A percentile compares a stretch with the other conserved stretches of the same genome.
Conservation (phyloP, 805 yeast genomes). For the Ogataea nakhonphanomensis region DNA sequence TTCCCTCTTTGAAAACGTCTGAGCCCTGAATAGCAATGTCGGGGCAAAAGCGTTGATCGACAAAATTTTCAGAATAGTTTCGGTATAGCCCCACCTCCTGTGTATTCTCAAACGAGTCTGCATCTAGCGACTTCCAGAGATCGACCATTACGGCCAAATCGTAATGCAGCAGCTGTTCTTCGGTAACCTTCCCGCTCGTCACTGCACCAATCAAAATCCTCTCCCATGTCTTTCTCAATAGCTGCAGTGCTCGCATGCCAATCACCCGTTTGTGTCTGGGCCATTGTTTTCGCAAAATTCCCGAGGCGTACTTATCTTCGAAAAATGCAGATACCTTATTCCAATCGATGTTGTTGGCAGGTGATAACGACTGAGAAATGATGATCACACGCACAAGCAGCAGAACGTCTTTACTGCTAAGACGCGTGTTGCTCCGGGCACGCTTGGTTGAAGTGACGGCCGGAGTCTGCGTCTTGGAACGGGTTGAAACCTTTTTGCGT, state of each 20-base stretch:
- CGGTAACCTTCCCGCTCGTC: conserved; percentile 47
- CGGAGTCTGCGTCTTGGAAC: conserved; percentile 11
- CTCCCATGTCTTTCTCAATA: conserved; percentile 61
- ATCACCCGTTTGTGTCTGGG: conserved; percentile 54
- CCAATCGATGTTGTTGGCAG: conserved; percentile 62
- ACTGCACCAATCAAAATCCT: conserved; percentile 57
- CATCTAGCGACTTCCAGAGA: conserved; percentile 57
- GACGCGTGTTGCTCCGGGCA: conserved; percentile 22
- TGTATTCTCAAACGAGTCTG: conserved; percentile 31
- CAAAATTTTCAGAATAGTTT: conserved; percentile 45
- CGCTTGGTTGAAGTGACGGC: conserved; percentile 11
- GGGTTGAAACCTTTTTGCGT: conserved; percentile 26
- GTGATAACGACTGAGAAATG: conserved; percentile 57
- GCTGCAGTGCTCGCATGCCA: conserved; percentile 56
- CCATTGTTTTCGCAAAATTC: conserved; percentile 63
- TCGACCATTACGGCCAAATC: conserved; percentile 52
- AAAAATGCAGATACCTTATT: conserved; percentile 50
- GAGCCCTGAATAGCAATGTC: conserved; percentile 26
- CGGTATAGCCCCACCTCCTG: conserved; percentile 30
- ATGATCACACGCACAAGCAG: conserved; percentile 61
- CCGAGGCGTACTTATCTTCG: conserved; percentile 37
- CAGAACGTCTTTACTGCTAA: conserved; percentile 43
- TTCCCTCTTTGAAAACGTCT: conserved; percentile 45
- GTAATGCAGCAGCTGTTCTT: conserved; percentile 47
- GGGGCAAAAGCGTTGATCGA: conserved; percentile 42